A percentile compares a stretch with the other conserved stretches of the same genome.
Conservation (phyloP, 2,329 filamentous ascomycete genomes). For the Neofusicoccum sp. region DNA sequence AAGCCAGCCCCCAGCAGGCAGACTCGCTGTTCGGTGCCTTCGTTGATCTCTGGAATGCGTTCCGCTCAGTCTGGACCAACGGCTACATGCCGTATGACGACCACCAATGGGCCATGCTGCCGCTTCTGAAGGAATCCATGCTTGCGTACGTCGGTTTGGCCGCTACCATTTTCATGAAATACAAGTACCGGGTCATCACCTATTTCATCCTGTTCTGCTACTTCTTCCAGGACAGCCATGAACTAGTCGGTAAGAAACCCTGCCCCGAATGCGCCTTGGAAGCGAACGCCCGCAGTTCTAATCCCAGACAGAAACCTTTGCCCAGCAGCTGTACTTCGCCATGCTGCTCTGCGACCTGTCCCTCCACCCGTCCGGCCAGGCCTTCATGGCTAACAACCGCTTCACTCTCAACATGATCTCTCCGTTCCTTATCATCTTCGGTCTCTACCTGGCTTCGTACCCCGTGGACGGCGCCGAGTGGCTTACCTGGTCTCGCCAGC, state of each 20-base stretch:
- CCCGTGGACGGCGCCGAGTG: constrained; percentile 46
- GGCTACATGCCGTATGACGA: constrained; percentile 53
- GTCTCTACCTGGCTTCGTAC: constrained; percentile 50
- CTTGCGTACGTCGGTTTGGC: constrained; percentile 50
- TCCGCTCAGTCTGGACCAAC: constrained; percentile 51
- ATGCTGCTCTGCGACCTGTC: constrained; percentile 53
- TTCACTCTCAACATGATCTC: constrained; percentile 40
- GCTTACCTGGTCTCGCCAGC: constrained; percentile 48
- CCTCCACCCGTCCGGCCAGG: constrained; percentile 46
- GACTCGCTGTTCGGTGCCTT: constrained; percentile 48
- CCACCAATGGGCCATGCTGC: constrained; percentile 56
- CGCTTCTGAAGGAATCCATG: constrained; percentile 51
- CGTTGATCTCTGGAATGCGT: constrained; percentile 44
- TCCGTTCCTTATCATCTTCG: constrained; percentile 40
- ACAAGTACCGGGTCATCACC: constrained; percentile 47
- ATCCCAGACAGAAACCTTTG: constrained; percentile 50
- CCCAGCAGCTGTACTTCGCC: constrained; percentile 52
- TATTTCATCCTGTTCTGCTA: constrained; percentile 49
- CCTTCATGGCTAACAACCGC: constrained; percentile 44
- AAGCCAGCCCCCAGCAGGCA: constrained; percentile 47
- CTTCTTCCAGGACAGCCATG: constrained; percentile 48
- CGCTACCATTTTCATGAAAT: constrained; percentile 49
- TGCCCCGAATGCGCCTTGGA: neutral
- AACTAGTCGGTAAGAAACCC: constrained; percentile 43
- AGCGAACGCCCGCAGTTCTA: neutral